Conservation (phyloP, 495 filamentous ascomycete genomes). For the Sphaerosporella brunnea region DNA sequence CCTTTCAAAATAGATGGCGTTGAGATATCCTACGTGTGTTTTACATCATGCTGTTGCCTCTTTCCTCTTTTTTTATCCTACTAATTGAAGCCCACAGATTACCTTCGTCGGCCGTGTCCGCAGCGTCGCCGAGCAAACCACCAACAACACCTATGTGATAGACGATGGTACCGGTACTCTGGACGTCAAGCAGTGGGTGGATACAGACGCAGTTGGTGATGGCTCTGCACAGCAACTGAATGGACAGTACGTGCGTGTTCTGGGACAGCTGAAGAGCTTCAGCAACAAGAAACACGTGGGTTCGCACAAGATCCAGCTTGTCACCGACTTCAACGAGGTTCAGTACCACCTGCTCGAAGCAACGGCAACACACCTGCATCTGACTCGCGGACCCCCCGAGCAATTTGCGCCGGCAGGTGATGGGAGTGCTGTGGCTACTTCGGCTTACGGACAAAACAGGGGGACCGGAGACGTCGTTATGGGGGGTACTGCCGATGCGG, state of each 20-base stretch:
- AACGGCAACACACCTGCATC: conserved; percentile 67
- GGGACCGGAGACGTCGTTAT: conserved; percentile 27
- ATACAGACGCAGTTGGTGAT: conserved; percentile 38
- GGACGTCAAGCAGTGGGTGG: conserved; percentile 86
- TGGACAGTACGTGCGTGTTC: conserved; percentile 66
- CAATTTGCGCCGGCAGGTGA: conserved; percentile 23
- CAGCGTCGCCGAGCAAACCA: conserved; percentile 65
- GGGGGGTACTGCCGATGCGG: conserved; percentile 22
- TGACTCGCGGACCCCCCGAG: conserved; percentile 53
- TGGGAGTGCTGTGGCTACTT: conserved; percentile 12
- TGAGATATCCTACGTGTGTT: conserved; percentile 38
- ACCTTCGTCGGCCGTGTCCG: conserved; percentile 82
- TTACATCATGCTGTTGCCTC: no score
- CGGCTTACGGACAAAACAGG: conserved; percentile 26
- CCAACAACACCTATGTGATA: conserved; percentile 77
- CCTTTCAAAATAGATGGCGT: conserved; percentile 47
- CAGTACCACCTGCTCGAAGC: conserved; percentile 79
- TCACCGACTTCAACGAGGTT: conserved; percentile 79
- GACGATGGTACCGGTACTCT: conserved; percentile 89
- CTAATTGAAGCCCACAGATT: conserved; percentile 33
- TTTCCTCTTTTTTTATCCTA: no score
- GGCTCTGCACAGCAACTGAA: conserved; percentile 36
- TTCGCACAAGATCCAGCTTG: conserved; percentile 59
- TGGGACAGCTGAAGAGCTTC: conserved; percentile 59
- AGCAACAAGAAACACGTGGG: conserved; percentile 61